Evolutionary conservation across 176 grass and related monocot genomes (phyloP).

Genomic region (Avena atlantica): DNA sequence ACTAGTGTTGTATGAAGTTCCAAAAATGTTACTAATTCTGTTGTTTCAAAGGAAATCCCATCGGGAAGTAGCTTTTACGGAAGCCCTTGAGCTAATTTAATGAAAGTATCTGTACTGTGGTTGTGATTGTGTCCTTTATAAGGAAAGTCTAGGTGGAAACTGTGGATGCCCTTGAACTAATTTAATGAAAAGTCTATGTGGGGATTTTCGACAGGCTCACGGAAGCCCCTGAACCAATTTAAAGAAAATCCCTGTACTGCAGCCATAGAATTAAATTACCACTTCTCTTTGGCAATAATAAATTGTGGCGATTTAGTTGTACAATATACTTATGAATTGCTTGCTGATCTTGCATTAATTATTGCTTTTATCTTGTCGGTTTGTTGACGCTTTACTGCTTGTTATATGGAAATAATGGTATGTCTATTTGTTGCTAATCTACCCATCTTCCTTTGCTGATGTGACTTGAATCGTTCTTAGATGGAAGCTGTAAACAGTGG

Average conservation of each 20-base stretch:
- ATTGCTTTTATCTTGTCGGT: neutral
- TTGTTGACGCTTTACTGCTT: neutral
- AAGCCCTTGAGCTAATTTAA: neutral
- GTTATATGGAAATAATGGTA: neutral
- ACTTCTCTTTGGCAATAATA: neutral
- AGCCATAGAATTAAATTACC: neutral
- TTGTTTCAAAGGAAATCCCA: neutral
- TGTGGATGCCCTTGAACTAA: neutral
- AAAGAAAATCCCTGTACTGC: neutral
- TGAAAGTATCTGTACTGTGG: neutral
- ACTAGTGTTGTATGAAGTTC: neutral
- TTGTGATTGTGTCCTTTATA: neutral
- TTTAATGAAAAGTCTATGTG: neutral
- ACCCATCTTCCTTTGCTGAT: neutral
- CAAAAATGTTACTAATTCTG: neutral
- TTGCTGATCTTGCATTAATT: neutral
- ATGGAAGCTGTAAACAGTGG: slow-evolving; percentile 30
- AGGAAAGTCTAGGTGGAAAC: neutral
- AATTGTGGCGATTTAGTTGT: neutral
- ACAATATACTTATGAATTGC: neutral
- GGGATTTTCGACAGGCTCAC: neutral
- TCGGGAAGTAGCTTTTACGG: neutral
- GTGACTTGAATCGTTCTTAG: slow-evolving; percentile 29
- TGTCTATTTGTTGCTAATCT: neutral
- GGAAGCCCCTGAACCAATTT: neutral